Evolutionary conservation across 148 eudicot genomes (phyloP).

Genomic region (Agrostemma githago): DNA sequence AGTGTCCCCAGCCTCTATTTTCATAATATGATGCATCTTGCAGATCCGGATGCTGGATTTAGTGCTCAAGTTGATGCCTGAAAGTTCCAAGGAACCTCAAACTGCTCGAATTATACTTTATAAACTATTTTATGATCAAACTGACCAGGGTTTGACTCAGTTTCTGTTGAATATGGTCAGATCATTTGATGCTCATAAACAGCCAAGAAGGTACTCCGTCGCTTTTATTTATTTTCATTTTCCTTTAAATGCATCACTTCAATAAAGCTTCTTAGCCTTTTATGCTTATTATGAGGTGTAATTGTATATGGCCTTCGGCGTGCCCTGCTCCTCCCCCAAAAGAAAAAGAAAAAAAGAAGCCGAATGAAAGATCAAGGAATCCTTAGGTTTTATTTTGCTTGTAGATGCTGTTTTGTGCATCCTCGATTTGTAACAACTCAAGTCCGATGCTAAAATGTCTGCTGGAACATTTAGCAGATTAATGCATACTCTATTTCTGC

Average conservation of each 20-base stretch:
- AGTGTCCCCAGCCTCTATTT: not conserved
- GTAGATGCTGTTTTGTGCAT: not conserved
- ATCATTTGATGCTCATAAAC: slow-evolving; percentile 83
- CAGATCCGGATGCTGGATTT: slow-evolving; percentile 93
- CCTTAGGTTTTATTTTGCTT: not conserved
- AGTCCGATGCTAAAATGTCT: not conserved
- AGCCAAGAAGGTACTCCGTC: slow-evolving; percentile 66
- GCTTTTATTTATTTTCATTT: not conserved
- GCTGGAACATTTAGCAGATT: not conserved
- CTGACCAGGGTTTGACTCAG: slow-evolving; percentile 94
- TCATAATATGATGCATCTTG: not conserved
- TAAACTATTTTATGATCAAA: slow-evolving; percentile 97
- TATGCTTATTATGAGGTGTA: not conserved
- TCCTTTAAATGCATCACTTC: not conserved
- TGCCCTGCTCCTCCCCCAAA: too few species aligned
- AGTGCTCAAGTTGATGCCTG: slow-evolving; percentile 80
- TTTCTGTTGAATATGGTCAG: slow-evolving; percentile 75
- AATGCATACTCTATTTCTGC: not conserved
- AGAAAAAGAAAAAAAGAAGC: too few species aligned
- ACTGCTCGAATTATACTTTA: slow-evolving; percentile 83
- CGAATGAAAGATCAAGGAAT: too few species aligned
- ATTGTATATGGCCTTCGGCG: not conserved
- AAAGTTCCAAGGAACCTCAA: slow-evolving; percentile 77
- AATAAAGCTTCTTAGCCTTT: not conserved
- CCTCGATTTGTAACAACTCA: not conserved